These are phyloP conservation scores for Oryza brachyantha DNA, from an alignment of 176 grass and related monocot species.

Conservation along the genomic window DNA sequence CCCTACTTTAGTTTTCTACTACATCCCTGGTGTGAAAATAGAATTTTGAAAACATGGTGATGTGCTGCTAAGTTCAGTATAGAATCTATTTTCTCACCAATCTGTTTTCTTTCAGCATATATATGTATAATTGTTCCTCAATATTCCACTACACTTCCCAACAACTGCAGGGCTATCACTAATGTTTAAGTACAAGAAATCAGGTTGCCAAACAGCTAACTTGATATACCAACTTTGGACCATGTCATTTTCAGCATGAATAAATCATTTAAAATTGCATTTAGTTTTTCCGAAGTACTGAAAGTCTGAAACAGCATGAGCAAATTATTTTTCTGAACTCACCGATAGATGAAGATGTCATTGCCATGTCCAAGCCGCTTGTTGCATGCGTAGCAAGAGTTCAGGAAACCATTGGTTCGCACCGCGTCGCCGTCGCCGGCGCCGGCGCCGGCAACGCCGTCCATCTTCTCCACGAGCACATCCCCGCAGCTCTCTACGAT, in stretches of 20 bases:
- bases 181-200: slow-evolving; percentile 1
- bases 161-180: neutral
- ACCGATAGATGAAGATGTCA: slow-evolving; percentile 61
- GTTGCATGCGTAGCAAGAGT: slow-evolving; percentile 67
- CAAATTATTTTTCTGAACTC: slow-evolving; percentile 36
- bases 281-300: neutral
- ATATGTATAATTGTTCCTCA: neutral
- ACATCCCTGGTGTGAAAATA: neutral
- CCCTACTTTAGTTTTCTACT: neutral
- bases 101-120: neutral
- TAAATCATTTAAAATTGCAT: neutral
- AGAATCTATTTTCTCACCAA: neutral
- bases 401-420: slow-evolving; percentile 41
- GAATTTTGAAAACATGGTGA: neutral
- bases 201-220: neutral
- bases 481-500: slow-evolving; percentile 70
- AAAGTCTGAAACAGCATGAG: neutral
- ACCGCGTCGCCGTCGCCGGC: slow-evolving; percentile 2
- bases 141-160: neutral
- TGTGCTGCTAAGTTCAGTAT: neutral
- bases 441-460: neutral
- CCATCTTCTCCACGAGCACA: slow-evolving; percentile 9
- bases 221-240: neutral
- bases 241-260: slow-evolving; percentile 27
- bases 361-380: slow-evolving; percentile 49